These are phyloP conservation scores for Mycosphaerella sp. DNA, from an alignment of 2,329 filamentous ascomycete genomes.

Conservation along the genomic window DNA sequence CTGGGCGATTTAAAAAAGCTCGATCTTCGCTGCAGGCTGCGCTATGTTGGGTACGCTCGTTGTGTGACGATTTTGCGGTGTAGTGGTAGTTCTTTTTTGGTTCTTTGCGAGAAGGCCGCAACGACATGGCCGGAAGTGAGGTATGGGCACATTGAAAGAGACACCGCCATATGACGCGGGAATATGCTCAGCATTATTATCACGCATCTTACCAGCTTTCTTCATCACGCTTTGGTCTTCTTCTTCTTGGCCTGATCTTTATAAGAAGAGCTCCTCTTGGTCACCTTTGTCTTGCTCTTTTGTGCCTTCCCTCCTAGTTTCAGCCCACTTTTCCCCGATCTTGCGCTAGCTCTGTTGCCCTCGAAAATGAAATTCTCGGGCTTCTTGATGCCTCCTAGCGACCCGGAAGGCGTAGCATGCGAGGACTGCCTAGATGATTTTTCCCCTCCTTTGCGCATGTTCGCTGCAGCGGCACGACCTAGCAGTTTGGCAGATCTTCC, in stretches of 20 bases:
- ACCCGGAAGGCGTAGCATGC: neutral
- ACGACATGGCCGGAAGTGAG: neutral
- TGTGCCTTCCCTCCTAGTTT: conserved; percentile 49
- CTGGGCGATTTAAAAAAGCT: conserved; percentile 37
- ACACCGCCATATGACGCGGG: neutral
- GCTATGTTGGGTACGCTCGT: neutral
- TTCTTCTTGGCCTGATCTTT: conserved; percentile 35
- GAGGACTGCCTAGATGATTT: neutral
- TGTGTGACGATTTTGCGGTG: neutral
- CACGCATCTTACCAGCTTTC: neutral
- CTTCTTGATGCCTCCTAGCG: conserved; percentile 42
- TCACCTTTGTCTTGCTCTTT: conserved; percentile 39
- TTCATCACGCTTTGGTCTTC: conserved; percentile 14
- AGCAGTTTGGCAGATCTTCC: conserved; percentile 71
- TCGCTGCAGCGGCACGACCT: conserved; percentile 59
- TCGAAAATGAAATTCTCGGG: conserved; percentile 75
- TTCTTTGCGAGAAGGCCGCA: neutral
- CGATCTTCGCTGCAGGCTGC: no score
- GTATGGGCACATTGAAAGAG: neutral
- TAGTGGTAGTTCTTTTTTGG: neutral
- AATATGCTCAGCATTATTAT: neutral
- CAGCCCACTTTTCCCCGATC: conserved; percentile 57
- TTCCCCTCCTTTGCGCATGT: conserved; percentile 25
- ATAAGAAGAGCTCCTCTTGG: conserved; percentile 43
- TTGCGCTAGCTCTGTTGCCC: conserved; percentile 65